Conservation (phyloP, 305 asterid species). For the Rubia peregrina region DNA sequence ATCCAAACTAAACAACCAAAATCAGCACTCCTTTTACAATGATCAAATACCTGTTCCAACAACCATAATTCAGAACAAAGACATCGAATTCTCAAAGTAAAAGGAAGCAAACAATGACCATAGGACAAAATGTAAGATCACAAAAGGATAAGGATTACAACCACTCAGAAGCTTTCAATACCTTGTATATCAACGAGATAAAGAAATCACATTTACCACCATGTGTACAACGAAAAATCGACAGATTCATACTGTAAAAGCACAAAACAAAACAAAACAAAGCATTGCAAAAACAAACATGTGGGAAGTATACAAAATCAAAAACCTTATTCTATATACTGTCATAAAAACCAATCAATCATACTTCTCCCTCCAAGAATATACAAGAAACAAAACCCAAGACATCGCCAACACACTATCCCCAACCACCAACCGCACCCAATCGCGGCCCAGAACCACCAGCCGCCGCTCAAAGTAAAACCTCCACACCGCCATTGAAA, state of each 20-base stretch:
- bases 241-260: constrained; percentile 5
- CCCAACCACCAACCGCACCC: constrained; percentile 73
- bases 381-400: constrained; percentile 77
- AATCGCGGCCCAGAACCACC: constrained; percentile 78
- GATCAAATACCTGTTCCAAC: neutral
- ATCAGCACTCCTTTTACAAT: neutral
- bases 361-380: constrained; percentile 92
- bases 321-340: neutral
- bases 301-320: neutral
- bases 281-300: neutral
- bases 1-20: neutral
- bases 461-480: constrained; percentile 74
- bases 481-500: constrained; percentile 85
- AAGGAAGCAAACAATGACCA: neutral
- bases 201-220: constrained; percentile 13
- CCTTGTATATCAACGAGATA: constrained; percentile 2
- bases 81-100: neutral
- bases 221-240: neutral
- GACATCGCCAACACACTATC: constrained; percentile 69
- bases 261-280: neutral
- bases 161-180: neutral
- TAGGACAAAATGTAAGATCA: neutral
- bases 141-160: neutral
- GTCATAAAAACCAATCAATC: constrained; percentile 31
- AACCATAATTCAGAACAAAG: neutral